Evolutionary conservation across 306 rosid species (phyloP).

Genomic region (Prunus mira): DNA sequence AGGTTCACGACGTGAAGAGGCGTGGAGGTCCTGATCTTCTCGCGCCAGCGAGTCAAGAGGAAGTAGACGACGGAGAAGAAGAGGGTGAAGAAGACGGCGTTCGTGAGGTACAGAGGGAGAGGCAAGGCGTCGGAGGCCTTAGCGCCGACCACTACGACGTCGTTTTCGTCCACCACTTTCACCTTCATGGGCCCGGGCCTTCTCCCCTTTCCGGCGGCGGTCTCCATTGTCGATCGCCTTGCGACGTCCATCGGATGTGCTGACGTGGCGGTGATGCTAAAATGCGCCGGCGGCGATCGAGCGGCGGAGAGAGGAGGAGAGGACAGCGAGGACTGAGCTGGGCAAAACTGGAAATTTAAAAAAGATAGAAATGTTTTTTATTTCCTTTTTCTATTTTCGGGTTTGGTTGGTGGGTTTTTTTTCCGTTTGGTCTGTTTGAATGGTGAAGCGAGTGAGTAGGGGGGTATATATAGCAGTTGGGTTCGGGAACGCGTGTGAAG

Average conservation of each 20-base stretch:
- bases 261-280: not conserved
- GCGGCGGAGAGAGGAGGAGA: constrained; percentile 5
- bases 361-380: not conserved
- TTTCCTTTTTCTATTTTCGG: not conserved
- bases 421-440: not conserved
- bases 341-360: not conserved
- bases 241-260: constrained; percentile 48
- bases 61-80: constrained; percentile 84
- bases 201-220: not conserved
- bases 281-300: constrained; percentile 24
- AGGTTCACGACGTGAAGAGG: constrained; percentile 72
- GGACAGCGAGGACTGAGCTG: not conserved
- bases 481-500: not conserved
- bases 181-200: constrained; percentile 13
- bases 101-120: constrained; percentile 52
- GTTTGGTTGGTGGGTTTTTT: not conserved
- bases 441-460: constrained; percentile 10
- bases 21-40: constrained; percentile 76
- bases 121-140: constrained; percentile 38
- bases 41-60: constrained; percentile 80
- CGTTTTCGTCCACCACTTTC: constrained; percentile 6
- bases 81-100: constrained; percentile 56
- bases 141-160: not conserved
- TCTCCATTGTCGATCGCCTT: constrained; percentile 39
- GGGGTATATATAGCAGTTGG: constrained; percentile 7